Evolutionary conservation across 1,284 basidiomycete genomes (phyloP), one percentile per base, ranked within the genome.

Genomic region (Heliocybe sulcata): DNA sequence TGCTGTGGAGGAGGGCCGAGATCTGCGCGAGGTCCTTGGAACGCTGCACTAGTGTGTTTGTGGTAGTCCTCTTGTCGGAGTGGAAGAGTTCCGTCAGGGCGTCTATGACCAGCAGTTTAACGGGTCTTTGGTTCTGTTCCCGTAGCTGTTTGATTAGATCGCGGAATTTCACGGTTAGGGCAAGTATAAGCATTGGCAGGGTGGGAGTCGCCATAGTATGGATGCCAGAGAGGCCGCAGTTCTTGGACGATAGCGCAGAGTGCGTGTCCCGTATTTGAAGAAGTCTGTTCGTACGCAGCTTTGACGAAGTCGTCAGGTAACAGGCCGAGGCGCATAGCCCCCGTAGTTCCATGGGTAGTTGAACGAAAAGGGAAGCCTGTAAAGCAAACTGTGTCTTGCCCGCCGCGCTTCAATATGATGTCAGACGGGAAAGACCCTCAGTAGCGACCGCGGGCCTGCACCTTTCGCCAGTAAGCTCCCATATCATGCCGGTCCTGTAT

Each of bases 391-490:
- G 92, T 1, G 90, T 92, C 70, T 96, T 96, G 29, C 93, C 93
- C 23, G 92, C 83, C 23, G 90, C 85, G 67, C 92, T 95, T 62
- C 16, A 50, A 50, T 58, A 14, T 54, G 55, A 45, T 50, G 45
- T 25, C 25, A 29, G 33, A 14, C 9, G 23, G n/a, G 22, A 23
- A 45, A 25, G 35, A 42, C 22, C 19, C 11, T 27, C 2, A 16
- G 20, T 29, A 35, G 22, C 51, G 49, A 12, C 20, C 16, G 29
- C 52, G 23, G 38, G 35, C 8, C 60, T 72, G 55, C 68, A 92
- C 91, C 91, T 91, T 74, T 94, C 90, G n/a, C 92, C 92, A 12
- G 79, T 82, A 35, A 94, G 70, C 64, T 95, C 92, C 80, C 89
- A 94, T 14, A 95, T 60, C 77, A 85, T 85, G 1, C 90, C 85